Base-by-base conservation (phyloP, 257 asterid genomes). In the Verbena officinalis region DNA sequence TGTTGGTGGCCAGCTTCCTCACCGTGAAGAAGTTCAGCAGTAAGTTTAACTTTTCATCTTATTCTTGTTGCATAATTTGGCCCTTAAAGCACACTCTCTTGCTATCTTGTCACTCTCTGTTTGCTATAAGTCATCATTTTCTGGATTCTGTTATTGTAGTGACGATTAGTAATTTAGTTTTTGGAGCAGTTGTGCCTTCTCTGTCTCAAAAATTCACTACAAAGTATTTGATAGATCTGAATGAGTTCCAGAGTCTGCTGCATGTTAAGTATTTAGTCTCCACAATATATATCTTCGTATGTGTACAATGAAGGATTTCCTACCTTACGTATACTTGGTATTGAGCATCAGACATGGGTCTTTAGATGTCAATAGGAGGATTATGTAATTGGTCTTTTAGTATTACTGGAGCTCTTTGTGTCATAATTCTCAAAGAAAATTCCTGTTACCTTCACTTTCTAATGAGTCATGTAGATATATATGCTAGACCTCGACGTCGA, bases 1-100 rank as follows among this genome's bases (percentile, higher is more conserved):
- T 72, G 72, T 21, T 46, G 77, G 67, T 46, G 88, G 67, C 31
- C 75, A 59, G 65, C 66, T 48, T 66, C 83, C 82, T 46, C 78
- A 64, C 16, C 61, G 67, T 40, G 81, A 56, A 53, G 84, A 64
- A 45, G 63, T 73, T 79, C 88, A 73, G 36, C 79, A 36, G 93
- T 91, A 77, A 80, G 87, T 84, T 76, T 39, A 54, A 39, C 66
- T 34, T 58, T 61, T 12, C 53, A 33, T 43, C 9, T 55, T 38
- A 31, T 61, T 14, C 39, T 24, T 9, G 21, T 55, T 63, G 45
- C 57, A 13, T 49, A 38, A 15, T 40, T 45, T 36, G 7, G 52
- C 61, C 57, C 19, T 23, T 27, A 50, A 54, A 59, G 54, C 64
- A 58, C 48, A 30, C 51, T 59, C 15, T 48, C 52, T 3, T 40